phyloP scores from a whole-genome alignment of 306 rosid species.

The Vigna angularis region DNA sequence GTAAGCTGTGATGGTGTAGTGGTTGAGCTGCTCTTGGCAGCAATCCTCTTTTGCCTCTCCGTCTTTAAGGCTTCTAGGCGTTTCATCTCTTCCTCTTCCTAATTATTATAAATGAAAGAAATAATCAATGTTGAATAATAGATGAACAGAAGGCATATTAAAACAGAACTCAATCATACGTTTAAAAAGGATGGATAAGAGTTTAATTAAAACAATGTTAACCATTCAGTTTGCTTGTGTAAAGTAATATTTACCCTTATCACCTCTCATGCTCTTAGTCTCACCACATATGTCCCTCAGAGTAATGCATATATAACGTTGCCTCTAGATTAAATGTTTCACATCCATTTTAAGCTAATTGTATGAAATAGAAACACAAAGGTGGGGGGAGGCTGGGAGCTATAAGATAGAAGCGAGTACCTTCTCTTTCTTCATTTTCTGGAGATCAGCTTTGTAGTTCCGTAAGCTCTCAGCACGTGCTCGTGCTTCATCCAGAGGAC shows the following conservation, averaged over 20 bases:
- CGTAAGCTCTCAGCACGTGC: conserved; percentile 93
- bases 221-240: neutral
- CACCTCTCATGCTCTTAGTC: neutral
- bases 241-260: neutral
- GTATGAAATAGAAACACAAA: neutral
- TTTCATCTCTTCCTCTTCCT: conserved; percentile 84
- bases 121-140: conserved; percentile 23
- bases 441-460: conserved; percentile 94
- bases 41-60: conserved; percentile 97
- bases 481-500: conserved; percentile 96
- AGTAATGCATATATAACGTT: conserved; percentile 27
- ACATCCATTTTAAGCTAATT: conserved; percentile 36
- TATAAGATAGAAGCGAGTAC: conserved; percentile 49
- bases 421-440: conserved; percentile 97
- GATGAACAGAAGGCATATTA: conserved; percentile 4
- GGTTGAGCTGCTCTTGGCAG: conserved; percentile 74
- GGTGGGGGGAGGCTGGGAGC: conserved; percentile 10
- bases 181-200: neutral
- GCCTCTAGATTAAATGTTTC: conserved; percentile 21
- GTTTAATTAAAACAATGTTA: neutral
- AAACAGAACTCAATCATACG: neutral
- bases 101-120: conserved; percentile 38
- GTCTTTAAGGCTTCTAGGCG: conserved; percentile 87
- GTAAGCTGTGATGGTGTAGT: conserved; percentile 59
- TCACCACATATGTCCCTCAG: neutral